Base-by-base conservation (phyloP, 1,284 basidiomycete species). In the Tylopilus microsporus region DNA sequence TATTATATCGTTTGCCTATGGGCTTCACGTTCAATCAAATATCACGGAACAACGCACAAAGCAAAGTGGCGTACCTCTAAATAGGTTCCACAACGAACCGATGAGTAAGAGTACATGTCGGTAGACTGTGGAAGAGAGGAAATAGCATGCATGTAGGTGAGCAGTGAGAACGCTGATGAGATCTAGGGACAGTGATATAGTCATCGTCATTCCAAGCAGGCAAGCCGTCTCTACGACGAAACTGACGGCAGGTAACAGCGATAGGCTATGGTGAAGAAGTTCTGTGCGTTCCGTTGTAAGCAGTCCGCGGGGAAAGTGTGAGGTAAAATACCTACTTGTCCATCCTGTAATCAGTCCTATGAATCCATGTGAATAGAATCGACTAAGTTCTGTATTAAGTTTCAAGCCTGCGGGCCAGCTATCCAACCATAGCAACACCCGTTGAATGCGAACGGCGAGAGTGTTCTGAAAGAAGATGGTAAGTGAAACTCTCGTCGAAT, bases 341-440 rank as follows among this genome's bases (percentile, higher is more conserved):
- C 91, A 95, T 8, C 80, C 67, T 4, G 76, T 76, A 8, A 91
- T 81, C 6, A 87, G 63, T 30, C 81, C 79, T 1, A 85, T 77
- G 57, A 95, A 87, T 0, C 83, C 79, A 59, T 86, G 81, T 39
- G 87, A 85, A 66, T 94, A 91, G 68, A 96, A 91, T 19, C 80
- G 77, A 64, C 92, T 91, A 18, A 98, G 81, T 64, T 98, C 92
- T 0, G 92, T 93, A 70, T 99, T 99, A 59, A 99, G 85, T 74
- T 99, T 99, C 48, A 99, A 75, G 2, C 97, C 96, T 0, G 89
- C 92, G 0, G 96, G 96, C 95, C 97, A 99, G 58, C 89, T 85
- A 70, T 96, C 90, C 5, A 99, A 79, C 95, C 95, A 98, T 2
- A 79, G 65, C 2, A 97, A 76, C 0, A 81, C 77, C 19, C 75